These are phyloP conservation scores for Hygrophoropsis aurantiaca DNA, from an alignment of 768 basidiomycete species.

Conservation along the genomic window DNA sequence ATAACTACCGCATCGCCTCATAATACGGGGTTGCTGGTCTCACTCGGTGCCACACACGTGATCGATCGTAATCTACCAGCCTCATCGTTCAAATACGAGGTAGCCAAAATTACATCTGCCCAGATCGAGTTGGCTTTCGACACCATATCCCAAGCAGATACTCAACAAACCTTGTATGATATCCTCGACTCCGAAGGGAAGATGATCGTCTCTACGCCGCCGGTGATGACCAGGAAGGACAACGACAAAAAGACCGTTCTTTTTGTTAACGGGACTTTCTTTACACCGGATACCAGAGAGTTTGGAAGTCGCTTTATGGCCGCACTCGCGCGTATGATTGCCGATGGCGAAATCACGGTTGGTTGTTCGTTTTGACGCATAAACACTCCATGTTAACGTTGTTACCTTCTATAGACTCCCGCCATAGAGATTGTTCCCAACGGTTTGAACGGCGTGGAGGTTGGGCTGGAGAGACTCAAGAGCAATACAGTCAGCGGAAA, in stretches of 20 bases:
- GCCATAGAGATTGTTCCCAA: conserved; percentile 29
- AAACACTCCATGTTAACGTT: neutral
- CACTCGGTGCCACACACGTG: conserved; percentile 38
- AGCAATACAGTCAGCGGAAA: conserved; percentile 31
- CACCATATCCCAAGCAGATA: conserved; percentile 25
- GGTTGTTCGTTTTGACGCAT: neutral
- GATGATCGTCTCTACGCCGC: conserved; percentile 10
- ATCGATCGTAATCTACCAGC: conserved; percentile 28
- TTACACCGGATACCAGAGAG: neutral
- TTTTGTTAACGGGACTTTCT: conserved; percentile 3
- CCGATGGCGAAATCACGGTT: conserved; percentile 17
- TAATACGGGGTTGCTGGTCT: conserved; percentile 31
- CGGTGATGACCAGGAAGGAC: conserved; percentile 1
- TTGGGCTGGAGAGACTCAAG: conserved; percentile 33
- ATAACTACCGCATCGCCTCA: conserved; percentile 39
- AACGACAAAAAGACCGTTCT: neutral
- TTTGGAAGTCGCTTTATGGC: conserved; percentile 10
- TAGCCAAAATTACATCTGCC: neutral
- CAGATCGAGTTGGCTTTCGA: conserved; percentile 22
- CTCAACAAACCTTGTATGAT: conserved; percentile 33
- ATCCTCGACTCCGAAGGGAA: conserved; percentile 30
- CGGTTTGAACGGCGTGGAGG: conserved; percentile 32
- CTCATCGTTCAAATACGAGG: neutral
- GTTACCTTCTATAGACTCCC: conserved; percentile 26
- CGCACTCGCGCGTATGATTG: conserved; percentile 11